Evolutionary conservation across 2,329 filamentous ascomycete species (phyloP).

Genomic region (Fusarium graminum): DNA sequence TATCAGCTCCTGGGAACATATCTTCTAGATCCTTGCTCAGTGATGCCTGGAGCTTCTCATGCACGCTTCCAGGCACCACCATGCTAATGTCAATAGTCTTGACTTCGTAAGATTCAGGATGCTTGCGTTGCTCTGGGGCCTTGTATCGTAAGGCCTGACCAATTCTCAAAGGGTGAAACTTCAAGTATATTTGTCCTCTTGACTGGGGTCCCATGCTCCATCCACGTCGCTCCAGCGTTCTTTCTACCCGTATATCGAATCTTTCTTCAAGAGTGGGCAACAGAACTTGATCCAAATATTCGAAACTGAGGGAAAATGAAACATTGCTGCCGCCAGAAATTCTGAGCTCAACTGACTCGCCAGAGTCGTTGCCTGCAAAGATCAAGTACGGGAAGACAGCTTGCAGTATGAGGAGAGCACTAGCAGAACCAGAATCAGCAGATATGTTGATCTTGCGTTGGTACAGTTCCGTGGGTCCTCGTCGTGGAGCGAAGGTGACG

Average conservation of each 20-base stretch:
- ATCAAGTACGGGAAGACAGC: slow-evolving; percentile 71
- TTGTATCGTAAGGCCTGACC: slow-evolving; percentile 56
- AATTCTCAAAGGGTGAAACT: slow-evolving; percentile 51
- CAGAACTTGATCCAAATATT: slow-evolving; percentile 73
- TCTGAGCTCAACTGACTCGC: slow-evolving; percentile 61
- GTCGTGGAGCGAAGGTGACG: slow-evolving; percentile 61
- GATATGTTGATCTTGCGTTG: slow-evolving; percentile 63
- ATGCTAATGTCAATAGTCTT: slow-evolving; percentile 64
- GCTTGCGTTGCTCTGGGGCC: slow-evolving; percentile 39
- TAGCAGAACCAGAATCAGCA: slow-evolving; percentile 65
- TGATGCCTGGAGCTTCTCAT: slow-evolving; percentile 56
- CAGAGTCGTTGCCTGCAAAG: slow-evolving; percentile 62
- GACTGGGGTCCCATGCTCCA: slow-evolving; percentile 63
- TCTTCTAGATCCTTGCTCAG: slow-evolving; percentile 57
- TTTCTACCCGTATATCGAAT: slow-evolving; percentile 63
- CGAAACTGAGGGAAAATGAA: slow-evolving; percentile 68
- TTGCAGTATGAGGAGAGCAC: slow-evolving; percentile 70
- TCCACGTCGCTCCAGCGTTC: slow-evolving; percentile 60
- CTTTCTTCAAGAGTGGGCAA: slow-evolving; percentile 65
- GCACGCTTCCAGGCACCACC: slow-evolving; percentile 61
- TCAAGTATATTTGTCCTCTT: slow-evolving; percentile 61
- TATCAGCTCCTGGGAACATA: slow-evolving; percentile 59
- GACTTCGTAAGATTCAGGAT: slow-evolving; percentile 54
- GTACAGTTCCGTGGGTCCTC: slow-evolving; percentile 55
- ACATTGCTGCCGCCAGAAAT: slow-evolving; percentile 72